These are phyloP conservation scores for Cardamine resedifolia DNA, from an alignment of 345 rosid species.

Conservation along the genomic window DNA sequence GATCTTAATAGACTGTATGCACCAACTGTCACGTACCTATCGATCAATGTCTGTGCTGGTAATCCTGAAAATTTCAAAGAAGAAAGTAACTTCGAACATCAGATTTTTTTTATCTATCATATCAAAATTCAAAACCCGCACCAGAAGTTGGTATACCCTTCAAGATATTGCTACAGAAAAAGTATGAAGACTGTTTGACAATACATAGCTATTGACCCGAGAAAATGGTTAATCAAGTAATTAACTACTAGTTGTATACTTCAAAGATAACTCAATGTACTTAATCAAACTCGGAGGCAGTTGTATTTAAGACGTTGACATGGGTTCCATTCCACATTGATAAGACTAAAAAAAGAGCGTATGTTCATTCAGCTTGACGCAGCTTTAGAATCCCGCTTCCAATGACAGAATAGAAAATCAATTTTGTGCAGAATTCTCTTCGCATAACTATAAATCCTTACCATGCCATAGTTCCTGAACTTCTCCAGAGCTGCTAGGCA, in stretches of 20 bases:
- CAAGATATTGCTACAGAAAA: neutral
- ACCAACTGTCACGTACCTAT: constrained; percentile 90
- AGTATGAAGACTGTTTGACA: neutral
- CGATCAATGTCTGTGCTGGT: constrained; percentile 86
- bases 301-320: neutral
- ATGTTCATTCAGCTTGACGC: neutral
- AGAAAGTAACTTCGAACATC: neutral
- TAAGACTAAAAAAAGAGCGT: neutral
- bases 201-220: neutral
- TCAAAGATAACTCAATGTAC: neutral
- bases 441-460: neutral
- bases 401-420: neutral
- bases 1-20: constrained; percentile 85
- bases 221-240: neutral
- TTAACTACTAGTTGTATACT: neutral
- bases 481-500: constrained; percentile 3
- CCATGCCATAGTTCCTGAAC: neutral
- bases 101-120: neutral
- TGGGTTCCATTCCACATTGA: neutral
- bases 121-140: neutral
- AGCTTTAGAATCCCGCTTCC: neutral
- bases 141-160: neutral
- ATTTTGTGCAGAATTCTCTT: neutral
- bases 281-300: neutral
- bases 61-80: constrained; percentile 55